Percentiles rank a stretch among this genome's conserved stretches.
Conservation (phyloP, 129 eudicot genomes). For the Flaveria trinervia region DNA sequence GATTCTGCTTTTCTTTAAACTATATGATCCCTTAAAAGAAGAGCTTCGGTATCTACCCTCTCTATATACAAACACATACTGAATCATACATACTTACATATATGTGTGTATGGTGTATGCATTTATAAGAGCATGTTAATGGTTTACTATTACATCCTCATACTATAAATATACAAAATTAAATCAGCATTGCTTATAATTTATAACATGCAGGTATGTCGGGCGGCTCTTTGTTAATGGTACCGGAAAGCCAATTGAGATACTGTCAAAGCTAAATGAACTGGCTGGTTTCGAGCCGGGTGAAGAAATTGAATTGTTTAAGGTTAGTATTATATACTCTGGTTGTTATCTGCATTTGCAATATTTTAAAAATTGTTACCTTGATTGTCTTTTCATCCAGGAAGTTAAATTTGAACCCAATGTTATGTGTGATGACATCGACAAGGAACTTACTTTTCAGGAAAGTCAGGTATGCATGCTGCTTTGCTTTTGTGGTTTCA, state of each 20-base stretch:
- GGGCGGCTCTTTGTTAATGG: conserved; percentile 75
- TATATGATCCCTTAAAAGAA: conserved; percentile 78
- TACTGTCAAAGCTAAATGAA: conserved; percentile 61
- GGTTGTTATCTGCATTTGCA: neutral
- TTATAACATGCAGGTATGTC: conserved; percentile 49
- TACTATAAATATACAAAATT: neutral
- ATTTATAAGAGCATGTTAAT: neutral
- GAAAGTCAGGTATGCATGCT: conserved; percentile 54
- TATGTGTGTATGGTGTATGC: neutral
- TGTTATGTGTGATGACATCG: conserved; percentile 74
- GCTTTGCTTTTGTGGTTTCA: neutral
- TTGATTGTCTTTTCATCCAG: conserved; percentile 33
- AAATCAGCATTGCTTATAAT: neutral
- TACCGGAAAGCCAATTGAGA: conserved; percentile 59
- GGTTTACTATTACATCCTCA: neutral
- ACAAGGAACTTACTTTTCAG: conserved; percentile 56
- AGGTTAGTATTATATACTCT: conserved; percentile 38
- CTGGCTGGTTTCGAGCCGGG: conserved; percentile 77
- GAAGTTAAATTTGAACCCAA: conserved; percentile 75
- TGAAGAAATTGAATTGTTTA: conserved; percentile 81
- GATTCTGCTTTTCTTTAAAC: conserved; percentile 73
- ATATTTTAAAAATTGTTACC: conserved; percentile 9
- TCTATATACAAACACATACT: neutral
- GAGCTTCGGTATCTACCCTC: conserved; percentile 60
- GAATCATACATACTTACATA: neutral